Percentiles rank a stretch among this genome's conserved stretches.
These are phyloP conservation scores for Graphilbum fragrans DNA, from an alignment of 2,329 filamentous ascomycete species.

Conservation along the genomic window DNA sequence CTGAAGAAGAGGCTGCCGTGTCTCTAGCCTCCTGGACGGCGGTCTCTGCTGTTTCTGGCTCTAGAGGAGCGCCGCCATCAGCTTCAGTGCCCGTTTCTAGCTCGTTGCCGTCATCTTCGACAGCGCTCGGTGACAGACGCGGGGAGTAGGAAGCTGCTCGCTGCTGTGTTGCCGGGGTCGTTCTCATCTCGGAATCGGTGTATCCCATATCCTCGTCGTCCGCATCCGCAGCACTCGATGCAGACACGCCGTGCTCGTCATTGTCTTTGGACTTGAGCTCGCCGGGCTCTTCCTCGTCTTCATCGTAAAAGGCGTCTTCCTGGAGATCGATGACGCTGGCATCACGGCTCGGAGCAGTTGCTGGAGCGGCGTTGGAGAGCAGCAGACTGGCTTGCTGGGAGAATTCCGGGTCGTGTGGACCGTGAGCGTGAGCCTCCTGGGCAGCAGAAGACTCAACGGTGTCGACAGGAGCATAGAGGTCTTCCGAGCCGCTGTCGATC, in stretches of 20 bases:
- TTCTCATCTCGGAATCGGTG: constrained; percentile 5
- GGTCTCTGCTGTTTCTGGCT: too few species aligned
- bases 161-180: neutral
- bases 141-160: constrained; percentile 9
- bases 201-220: constrained; percentile 9
- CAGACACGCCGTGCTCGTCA: constrained; percentile 2
- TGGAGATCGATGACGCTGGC: constrained; percentile 11
- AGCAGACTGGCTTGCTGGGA: constrained; percentile 1
- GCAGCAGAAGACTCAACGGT: neutral
- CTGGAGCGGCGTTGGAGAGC: neutral
- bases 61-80: too few species aligned
- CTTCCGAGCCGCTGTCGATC: constrained; percentile 54
- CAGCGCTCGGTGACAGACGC: constrained; percentile 4
- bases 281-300: constrained; percentile 8
- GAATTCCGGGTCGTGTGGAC: neutral
- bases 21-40: too few species aligned
- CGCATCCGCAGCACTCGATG: constrained; percentile 6
- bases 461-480: constrained; percentile 22
- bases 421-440: neutral
- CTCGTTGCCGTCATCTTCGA: neutral
- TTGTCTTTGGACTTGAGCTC: constrained; percentile 5
- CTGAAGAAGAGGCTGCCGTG: too few species aligned
- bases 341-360: constrained; percentile 7
- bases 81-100: neutral
- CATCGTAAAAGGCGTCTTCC: constrained; percentile 11